Conservation (phyloP, 352 stramenopile genomes). For the Globisporangium cystogenes region DNA sequence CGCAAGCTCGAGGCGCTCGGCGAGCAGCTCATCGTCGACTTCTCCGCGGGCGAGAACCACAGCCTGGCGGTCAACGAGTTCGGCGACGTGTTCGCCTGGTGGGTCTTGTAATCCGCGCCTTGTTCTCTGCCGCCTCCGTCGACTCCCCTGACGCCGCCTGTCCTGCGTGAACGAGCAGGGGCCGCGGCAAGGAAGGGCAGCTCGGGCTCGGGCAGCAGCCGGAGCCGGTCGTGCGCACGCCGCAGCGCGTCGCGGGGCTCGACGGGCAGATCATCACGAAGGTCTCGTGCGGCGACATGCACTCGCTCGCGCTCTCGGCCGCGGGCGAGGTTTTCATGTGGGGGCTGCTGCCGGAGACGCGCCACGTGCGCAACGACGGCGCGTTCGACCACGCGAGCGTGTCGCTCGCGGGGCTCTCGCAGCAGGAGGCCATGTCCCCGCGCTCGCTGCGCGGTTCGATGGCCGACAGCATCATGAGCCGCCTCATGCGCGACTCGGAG, state of each 20-base stretch:
- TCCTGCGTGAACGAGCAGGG: slow-evolving; percentile 21
- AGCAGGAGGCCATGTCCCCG: slow-evolving; percentile 10
- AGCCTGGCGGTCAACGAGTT: slow-evolving; percentile 78
- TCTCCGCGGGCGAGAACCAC: slow-evolving; percentile 69
- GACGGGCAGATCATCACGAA: slow-evolving; percentile 60
- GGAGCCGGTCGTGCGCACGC: slow-evolving; percentile 26
- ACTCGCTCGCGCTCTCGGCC: slow-evolving; percentile 56
- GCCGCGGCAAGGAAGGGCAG: slow-evolving; percentile 64
- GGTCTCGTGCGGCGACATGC: slow-evolving; percentile 69
- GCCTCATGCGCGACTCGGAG: slow-evolving; percentile 61
- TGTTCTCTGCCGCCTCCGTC: no score
- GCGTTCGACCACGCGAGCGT: slow-evolving; percentile 49
- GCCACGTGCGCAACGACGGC: slow-evolving; percentile 34
- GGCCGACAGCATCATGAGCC: slow-evolving; percentile 47
- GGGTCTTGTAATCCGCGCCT: no score
- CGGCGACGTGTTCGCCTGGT: slow-evolving; percentile 69
- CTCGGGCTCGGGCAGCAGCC: slow-evolving; percentile 38
- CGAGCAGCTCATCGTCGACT: slow-evolving; percentile 59
- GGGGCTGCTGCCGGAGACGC: slow-evolving; percentile 58
- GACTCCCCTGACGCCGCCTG: no score
- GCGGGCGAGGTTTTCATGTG: slow-evolving; percentile 72
- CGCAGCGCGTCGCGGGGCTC: slow-evolving; percentile 43
- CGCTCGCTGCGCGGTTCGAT: slow-evolving; percentile 22
- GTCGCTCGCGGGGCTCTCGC: slow-evolving; percentile 48
- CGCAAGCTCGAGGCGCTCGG: slow-evolving; percentile 45